Conservation (phyloP, 768 basidiomycete genomes). For the Gyrodon lividus region DNA sequence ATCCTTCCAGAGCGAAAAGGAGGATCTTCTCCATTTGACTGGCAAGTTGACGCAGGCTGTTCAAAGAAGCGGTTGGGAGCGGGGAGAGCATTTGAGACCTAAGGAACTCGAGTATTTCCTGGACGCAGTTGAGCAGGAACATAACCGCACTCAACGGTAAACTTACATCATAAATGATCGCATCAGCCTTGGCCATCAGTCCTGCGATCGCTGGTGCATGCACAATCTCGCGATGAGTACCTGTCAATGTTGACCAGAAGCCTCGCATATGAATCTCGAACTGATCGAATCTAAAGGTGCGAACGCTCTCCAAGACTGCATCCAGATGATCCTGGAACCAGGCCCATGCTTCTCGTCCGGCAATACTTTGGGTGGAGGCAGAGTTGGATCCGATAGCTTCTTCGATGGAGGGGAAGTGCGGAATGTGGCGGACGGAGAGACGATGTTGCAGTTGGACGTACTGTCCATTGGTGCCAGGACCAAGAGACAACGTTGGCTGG, state of each 20-base stretch:
- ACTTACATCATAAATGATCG: constrained; percentile 87
- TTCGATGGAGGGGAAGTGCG: constrained; percentile 82
- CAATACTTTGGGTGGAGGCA: constrained; percentile 72
- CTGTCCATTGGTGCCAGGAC: constrained; percentile 44
- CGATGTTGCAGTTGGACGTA: constrained; percentile 48
- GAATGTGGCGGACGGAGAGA: constrained; percentile 70
- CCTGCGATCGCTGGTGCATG: constrained; percentile 88
- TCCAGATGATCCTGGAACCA: constrained; percentile 94
- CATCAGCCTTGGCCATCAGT: constrained; percentile 87
- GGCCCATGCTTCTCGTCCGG: constrained; percentile 84
- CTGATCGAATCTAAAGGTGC: constrained; percentile 81
- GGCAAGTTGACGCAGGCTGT: constrained; percentile 75
- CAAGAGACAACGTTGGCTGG: constrained; percentile 56
- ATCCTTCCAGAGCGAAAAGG: constrained; percentile 74
- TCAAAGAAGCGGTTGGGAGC: constrained; percentile 63
- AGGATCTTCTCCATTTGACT: constrained; percentile 92
- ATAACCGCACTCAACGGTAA: not conserved
- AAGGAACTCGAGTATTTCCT: constrained; percentile 88
- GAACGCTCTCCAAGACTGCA: constrained; percentile 72
- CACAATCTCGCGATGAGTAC: constrained; percentile 81
- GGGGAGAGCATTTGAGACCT: constrained; percentile 82
- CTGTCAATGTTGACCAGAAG: constrained; percentile 78
- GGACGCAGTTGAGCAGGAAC: constrained; percentile 21
- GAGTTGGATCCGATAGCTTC: constrained; percentile 77
- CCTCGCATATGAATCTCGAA: constrained; percentile 84